phyloP scores from a whole-genome alignment of 192 early-diverging fungal species.

The Lobosporangium transversale region DNA sequence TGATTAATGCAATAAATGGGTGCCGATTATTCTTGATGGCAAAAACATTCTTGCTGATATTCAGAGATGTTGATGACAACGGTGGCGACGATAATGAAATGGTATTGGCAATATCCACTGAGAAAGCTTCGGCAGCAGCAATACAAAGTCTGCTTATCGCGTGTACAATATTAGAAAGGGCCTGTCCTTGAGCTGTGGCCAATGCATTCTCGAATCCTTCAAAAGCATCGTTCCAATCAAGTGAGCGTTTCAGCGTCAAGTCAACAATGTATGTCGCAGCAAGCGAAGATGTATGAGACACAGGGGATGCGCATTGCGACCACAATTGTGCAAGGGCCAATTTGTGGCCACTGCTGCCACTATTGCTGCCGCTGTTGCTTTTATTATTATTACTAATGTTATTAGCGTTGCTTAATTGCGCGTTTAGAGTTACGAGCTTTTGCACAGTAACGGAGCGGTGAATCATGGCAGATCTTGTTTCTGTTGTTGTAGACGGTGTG shows the following conservation, averaged over 20 bases:
- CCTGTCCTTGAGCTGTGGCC: conserved; percentile 21
- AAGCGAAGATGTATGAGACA: conserved; percentile 32
- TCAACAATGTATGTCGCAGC: conserved; percentile 28
- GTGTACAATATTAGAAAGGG: conserved; percentile 35
- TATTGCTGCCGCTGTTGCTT: conserved; percentile 8
- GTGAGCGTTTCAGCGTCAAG: conserved; percentile 10
- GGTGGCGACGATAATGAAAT: background rate
- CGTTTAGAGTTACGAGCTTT: conserved; percentile 17
- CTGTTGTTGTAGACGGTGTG: too few species aligned
- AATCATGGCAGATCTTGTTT: too few species aligned
- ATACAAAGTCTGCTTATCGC: conserved; percentile 26
- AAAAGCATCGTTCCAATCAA: conserved; percentile 37
- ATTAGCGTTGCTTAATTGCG: background rate
- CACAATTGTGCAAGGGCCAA: conserved; percentile 42
- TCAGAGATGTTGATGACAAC: background rate
- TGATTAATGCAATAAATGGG: conserved; percentile 35
- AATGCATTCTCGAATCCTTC: conserved; percentile 48
- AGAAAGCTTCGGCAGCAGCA: conserved; percentile 19
- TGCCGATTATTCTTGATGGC: conserved; percentile 43
- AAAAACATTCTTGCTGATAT: conserved; percentile 19
- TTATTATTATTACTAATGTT: background rate
- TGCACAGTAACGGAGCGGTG: conserved; percentile 47
- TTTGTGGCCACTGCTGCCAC: conserved; percentile 8
- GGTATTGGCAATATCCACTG: background rate
- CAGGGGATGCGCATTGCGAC: conserved; percentile 33